Evolutionary conservation across 129 eudicot species (phyloP), one percentile per base, ranked within the genome.

Genomic region (Centrapalus pauciflorus): DNA sequence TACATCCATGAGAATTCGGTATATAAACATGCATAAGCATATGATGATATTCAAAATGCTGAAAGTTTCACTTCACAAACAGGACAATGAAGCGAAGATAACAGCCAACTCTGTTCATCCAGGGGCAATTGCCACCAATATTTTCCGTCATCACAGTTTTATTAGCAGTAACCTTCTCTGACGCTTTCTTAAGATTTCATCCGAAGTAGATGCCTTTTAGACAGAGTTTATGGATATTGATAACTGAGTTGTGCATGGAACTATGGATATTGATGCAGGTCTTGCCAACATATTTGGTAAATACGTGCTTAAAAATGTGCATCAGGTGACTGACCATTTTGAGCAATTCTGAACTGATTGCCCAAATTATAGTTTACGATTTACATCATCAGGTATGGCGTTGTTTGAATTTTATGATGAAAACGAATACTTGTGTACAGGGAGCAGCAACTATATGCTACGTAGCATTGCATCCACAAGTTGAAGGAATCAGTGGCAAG

Each of bases 401-500:
- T 28, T 9, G 3, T 13, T 25, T n/a, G 38, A 7, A 9, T 30
- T 40, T n/a, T 35, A 59, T 30, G 28, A 14, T 69, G 55, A 0
- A 43, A n/a, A n/a, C n/a, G n/a, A n/a, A n/a, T n/a, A 37, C 6
- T 7, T 66, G 32, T 40, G 16, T 58, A 19, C 77, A 89, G 94
- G 96, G 96, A 20, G 90, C 96, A 28, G 81, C 96, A 63, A 89
- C 94, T 19, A 89, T 84, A 49, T 89, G 96, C 70, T 85, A 85
- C 64, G 88, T 77, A n/a, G 95, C 95, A 55, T 69, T 89, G 81
- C 88, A 89, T 62, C 95, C 96, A 7, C 69, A 76, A 37, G 84
- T 89, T 59, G 48, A 81, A 63, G 88, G 90, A 33, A 50, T 70
- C 3, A 76, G 67, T 40, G 96, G 87, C 25, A 76, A 76, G 57